These are phyloP conservation scores for Penium margaritaceum DNA, from an alignment of 139 green algal species.

Conservation along the genomic window DNA sequence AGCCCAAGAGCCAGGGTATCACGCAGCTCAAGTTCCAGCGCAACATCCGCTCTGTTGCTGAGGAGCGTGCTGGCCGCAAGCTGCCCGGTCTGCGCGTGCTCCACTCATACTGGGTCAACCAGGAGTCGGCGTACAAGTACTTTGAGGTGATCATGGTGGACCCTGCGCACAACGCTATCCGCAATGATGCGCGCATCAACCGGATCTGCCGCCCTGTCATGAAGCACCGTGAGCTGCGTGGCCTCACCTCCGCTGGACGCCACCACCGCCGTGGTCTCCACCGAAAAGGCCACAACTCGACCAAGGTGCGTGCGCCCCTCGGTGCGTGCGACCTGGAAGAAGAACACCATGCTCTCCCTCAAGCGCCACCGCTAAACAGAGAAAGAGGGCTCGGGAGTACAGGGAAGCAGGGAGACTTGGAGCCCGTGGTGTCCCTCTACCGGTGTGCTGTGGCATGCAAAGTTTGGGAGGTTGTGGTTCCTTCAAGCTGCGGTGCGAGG, in stretches of 20 bases:
- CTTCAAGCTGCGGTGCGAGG: no score
- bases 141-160: conserved; percentile 98
- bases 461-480: no score
- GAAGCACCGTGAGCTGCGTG: conserved; percentile 96
- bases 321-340: conserved; percentile 76
- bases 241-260: conserved; percentile 86
- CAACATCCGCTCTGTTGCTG: conserved; percentile 83
- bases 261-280: conserved; percentile 85
- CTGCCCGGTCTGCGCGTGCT: conserved; percentile 88
- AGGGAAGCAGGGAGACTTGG: no score
- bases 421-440: no score
- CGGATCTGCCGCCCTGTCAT: conserved; percentile 94
- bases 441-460: no score
- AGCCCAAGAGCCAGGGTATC: conserved; percentile 93
- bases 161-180: conserved; percentile 82
- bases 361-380: conserved; percentile 84
- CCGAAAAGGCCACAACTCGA: conserved; percentile 67
- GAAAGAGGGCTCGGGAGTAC: no score
- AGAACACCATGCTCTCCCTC: conserved; percentile 81
- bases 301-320: conserved; percentile 81
- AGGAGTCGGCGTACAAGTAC: conserved; percentile 99
- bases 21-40: conserved; percentile 90
- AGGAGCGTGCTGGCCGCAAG: conserved; percentile 91
- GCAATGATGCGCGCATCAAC: conserved; percentile 95
- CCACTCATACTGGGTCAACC: conserved; percentile 99